Evolutionary conservation across 495 filamentous ascomycete species (phyloP).

Genomic region (Penicillium steckii): DNA sequence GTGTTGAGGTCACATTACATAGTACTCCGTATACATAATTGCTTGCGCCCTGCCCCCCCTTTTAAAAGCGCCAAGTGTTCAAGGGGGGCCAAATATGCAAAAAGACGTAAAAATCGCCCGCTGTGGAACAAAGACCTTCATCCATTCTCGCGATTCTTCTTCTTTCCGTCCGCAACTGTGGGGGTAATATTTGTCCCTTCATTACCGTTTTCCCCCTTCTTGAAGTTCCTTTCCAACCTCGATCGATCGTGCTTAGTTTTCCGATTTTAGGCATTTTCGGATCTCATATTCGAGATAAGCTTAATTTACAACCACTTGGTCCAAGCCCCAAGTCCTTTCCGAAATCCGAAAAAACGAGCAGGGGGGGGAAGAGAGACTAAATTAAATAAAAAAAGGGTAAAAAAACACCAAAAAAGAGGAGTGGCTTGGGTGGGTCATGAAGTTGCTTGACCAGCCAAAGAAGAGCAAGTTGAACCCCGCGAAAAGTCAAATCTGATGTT

Average conservation of each 20-base stretch:
- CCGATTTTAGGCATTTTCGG: background rate
- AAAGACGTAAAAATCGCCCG: background rate
- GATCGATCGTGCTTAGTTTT: background rate
- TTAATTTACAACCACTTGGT: background rate
- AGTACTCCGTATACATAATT: too few relatives aligned
- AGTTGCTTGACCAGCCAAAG: background rate
- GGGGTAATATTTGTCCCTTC: background rate
- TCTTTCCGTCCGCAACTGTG: too few relatives aligned
- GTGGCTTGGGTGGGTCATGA: background rate
- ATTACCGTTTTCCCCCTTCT: background rate
- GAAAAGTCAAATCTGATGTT: conserved; percentile 2
- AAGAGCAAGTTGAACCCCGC: background rate
- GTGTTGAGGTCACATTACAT: background rate
- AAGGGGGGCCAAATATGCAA: background rate
- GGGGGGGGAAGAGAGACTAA: too few relatives aligned
- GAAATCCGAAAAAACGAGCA: background rate
- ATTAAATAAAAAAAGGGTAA: too few relatives aligned
- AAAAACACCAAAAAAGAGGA: too few relatives aligned
- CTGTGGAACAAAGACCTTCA: background rate
- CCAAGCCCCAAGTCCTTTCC: background rate
- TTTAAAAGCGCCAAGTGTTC: background rate
- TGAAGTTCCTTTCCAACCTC: background rate
- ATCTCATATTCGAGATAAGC: background rate
- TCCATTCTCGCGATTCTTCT: background rate
- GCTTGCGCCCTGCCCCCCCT: background rate